Percentiles rank a stretch among this genome's conserved stretches.
These are phyloP conservation scores for Candida ortonii DNA, from an alignment of 805 yeast species.

Conservation along the genomic window DNA sequence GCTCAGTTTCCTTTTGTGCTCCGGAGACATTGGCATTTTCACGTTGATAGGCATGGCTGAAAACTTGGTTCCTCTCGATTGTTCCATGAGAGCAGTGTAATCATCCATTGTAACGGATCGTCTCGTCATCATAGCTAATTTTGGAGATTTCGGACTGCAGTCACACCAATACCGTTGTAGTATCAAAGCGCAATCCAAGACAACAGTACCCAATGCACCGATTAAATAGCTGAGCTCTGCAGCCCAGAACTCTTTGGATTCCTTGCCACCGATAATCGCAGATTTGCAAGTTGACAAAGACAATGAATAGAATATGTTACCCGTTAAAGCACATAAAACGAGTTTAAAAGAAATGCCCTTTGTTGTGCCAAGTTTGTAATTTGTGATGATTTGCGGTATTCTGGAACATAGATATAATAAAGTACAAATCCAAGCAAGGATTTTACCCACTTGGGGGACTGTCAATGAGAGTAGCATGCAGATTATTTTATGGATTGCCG, in stretches of 20 bases:
- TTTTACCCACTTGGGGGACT: slow-evolving; percentile 22
- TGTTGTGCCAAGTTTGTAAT: slow-evolving; percentile 44
- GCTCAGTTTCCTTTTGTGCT: slow-evolving; percentile 30
- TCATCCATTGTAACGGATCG: slow-evolving; percentile 4
- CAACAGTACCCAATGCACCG: slow-evolving; percentile 52
- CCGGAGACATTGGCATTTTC: slow-evolving; percentile 29
- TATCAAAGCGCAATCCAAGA: slow-evolving; percentile 44
- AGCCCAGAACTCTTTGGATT: slow-evolving; percentile 38
- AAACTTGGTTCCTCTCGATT: slow-evolving; percentile 3
- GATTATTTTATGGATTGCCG: slow-evolving; percentile 21
- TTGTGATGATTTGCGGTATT: slow-evolving; percentile 50
- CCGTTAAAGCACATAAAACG: slow-evolving; percentile 47
- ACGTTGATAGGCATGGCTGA: slow-evolving; percentile 21
- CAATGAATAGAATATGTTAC: slow-evolving; percentile 48
- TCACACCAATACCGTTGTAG: slow-evolving; percentile 41
- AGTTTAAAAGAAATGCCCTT: slow-evolving; percentile 50
- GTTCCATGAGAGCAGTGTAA: slow-evolving; percentile 4
- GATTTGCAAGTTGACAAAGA: slow-evolving; percentile 45
- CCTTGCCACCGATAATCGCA: slow-evolving; percentile 36
- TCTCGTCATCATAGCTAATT: slow-evolving; percentile 2
- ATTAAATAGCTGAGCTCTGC: slow-evolving; percentile 40
- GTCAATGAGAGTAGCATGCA: slow-evolving; percentile 17
- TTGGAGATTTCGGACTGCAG: slow-evolving; percentile 6
- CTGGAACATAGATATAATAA: slow-evolving; percentile 47
- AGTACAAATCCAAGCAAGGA: slow-evolving; percentile 53